Evolutionary conservation across 352 stramenopile genomes (phyloP).

Genomic region (Globisporangium sylvaticum): DNA sequence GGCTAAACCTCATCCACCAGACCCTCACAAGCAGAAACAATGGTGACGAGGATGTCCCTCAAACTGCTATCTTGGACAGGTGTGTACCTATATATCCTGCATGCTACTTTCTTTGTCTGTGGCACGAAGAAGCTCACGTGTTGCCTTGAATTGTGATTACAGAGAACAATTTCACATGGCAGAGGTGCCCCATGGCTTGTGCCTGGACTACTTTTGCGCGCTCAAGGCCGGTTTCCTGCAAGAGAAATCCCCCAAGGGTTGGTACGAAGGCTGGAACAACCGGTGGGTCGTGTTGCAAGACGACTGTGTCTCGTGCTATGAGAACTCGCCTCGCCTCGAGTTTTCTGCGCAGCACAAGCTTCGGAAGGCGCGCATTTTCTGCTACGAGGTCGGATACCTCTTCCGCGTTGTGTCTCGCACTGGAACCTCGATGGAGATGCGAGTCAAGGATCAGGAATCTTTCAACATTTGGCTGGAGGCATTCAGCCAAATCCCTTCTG

Average conservation of each 20-base stretch:
- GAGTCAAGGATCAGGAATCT: conserved; percentile 65
- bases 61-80: not conserved
- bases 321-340: conserved; percentile 73
- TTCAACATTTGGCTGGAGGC: conserved; percentile 74
- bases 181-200: conserved; percentile 51
- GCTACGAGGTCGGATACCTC: conserved; percentile 69
- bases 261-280: conserved; percentile 82
- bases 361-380: conserved; percentile 59
- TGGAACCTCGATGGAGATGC: conserved; percentile 74
- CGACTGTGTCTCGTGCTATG: conserved; percentile 69
- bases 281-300: conserved; percentile 82
- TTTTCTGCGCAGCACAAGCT: conserved; percentile 73
- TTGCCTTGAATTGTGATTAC: not conserved
- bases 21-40: conserved; percentile 19
- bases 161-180: conserved; percentile 31
- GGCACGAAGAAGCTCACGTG: not conserved
- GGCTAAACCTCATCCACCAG: conserved; percentile 61
- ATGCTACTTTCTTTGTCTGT: not conserved
- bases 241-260: conserved; percentile 69
- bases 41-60: not conserved
- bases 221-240: conserved; percentile 69
- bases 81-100: not conserved
- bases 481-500: conserved; percentile 51
- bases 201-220: conserved; percentile 78
- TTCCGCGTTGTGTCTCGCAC: conserved; percentile 70